A percentile compares a stretch with the other conserved stretches of the same genome.
phyloP scores from a whole-genome alignment of 371 early-diverging fungal species.

The Rhizopus stolonifer region DNA sequence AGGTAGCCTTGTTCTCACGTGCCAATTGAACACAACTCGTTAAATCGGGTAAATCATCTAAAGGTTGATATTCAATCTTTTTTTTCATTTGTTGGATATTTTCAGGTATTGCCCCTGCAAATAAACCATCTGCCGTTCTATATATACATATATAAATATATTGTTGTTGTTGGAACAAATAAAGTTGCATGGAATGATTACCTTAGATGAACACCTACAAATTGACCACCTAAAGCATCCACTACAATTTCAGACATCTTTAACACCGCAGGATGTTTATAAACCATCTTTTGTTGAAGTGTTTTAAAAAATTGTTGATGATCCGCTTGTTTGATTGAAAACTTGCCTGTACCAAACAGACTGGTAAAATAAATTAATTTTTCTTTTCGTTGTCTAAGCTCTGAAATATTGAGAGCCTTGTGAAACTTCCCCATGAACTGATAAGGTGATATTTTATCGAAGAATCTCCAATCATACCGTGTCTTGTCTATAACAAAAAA shows the following conservation, averaged over 20 bases:
- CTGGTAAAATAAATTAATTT: constrained; percentile 49
- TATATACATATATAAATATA: background rate
- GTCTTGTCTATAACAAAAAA: constrained; percentile 36
- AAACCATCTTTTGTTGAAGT: constrained; percentile 41
- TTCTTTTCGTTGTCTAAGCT: constrained; percentile 29
- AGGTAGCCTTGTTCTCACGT: constrained; percentile 20
- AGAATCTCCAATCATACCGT: constrained; percentile 51
- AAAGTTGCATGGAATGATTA: constrained; percentile 1
- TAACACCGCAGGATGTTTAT: constrained; percentile 46
- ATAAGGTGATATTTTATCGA: constrained; percentile 39
- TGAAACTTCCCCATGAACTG: constrained; percentile 45
- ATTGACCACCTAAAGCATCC: constrained; percentile 49
- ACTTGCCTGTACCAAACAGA: constrained; percentile 50
- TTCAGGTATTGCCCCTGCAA: constrained; percentile 42
- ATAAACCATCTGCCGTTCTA: constrained; percentile 59
- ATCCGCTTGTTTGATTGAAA: constrained; percentile 42
- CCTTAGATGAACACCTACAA: constrained; percentile 56
- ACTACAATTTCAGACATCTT: constrained; percentile 48
- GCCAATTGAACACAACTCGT: constrained; percentile 24
- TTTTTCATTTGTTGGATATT: constrained; percentile 35
- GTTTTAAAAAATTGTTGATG: constrained; percentile 35
- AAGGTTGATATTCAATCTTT: background rate
- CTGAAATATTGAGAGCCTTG: constrained; percentile 36
- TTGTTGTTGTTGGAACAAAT: background rate
- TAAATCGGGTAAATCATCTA: background rate